Evolutionary conservation across 139 green algal species (phyloP).

Genomic region (Nannochloris sp.): DNA sequence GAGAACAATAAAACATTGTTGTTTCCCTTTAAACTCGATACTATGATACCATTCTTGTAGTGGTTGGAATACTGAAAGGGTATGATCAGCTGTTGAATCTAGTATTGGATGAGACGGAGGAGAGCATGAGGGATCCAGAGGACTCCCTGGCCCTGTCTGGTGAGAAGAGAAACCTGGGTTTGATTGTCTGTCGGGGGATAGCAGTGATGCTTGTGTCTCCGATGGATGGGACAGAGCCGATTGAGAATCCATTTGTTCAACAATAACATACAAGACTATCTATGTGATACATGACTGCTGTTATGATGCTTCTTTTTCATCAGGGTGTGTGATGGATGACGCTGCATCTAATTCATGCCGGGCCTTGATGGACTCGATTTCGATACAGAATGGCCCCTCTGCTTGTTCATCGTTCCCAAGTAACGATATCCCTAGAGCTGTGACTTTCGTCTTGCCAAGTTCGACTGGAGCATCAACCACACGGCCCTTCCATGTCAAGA

Average conservation of each 20-base stretch:
- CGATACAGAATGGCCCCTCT: constrained; percentile 27
- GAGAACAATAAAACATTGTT: not conserved
- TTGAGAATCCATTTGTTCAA: constrained; percentile 69
- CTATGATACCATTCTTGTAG: constrained; percentile 15
- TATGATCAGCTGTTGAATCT: constrained; percentile 98
- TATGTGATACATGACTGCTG: not conserved
- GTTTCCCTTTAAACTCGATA: not conserved
- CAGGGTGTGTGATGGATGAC: not conserved
- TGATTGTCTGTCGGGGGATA: constrained; percentile 83
- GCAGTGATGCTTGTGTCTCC: constrained; percentile 87
- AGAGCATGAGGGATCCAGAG: constrained; percentile 84
- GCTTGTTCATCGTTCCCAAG: constrained; percentile 28
- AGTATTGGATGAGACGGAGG: constrained; percentile 89
- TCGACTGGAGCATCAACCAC: constrained; percentile 33
- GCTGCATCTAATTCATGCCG: not conserved
- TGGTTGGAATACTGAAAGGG: constrained; percentile 81
- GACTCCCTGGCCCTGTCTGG: constrained; percentile 76
- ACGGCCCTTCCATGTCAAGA: constrained; percentile 41
- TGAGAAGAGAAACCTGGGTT: constrained; percentile 64
- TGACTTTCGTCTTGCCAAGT: constrained; percentile 36
- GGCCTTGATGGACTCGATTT: constrained; percentile 32
- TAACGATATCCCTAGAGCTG: constrained; percentile 34
- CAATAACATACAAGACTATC: not conserved
- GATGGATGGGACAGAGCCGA: constrained; percentile 75
- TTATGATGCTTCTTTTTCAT: not conserved